Base-by-base conservation (phyloP, 768 basidiomycete genomes). In the Pisolithus sp. region DNA sequence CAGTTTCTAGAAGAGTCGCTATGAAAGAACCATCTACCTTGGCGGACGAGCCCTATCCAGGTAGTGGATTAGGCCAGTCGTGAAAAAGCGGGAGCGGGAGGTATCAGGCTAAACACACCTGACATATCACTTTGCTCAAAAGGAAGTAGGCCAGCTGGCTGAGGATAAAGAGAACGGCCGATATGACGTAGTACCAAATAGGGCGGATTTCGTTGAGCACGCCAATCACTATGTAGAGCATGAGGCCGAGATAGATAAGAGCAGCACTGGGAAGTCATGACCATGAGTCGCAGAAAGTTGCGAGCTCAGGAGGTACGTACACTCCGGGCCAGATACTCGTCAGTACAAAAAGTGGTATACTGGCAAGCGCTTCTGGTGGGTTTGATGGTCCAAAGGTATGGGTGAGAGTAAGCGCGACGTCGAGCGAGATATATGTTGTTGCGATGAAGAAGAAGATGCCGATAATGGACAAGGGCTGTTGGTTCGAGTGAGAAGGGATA, bases 11-110 rank as follows among this genome's bases (percentile, higher is more conserved):
- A 5, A 93, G 48, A 0, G 94, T 94, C 1, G 89, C 86, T 23
- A 96, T 65, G 66, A 96, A 95, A 3, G 86, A 83, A 5, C 89
- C 90, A 68, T 97, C 95, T 18, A 96, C 71, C 65, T 83, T 87
- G 28, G 69, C 66, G 51, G 78, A 73, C 17, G 90, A 75, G 21
- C 79, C 81, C 80, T 86, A 54, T 51, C 49, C n/a, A 59, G 30
- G 40, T 23, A 52, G 54, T 26, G 39, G n/a, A 38, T 36, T 17
- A 5, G 12, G 55, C 60, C 49, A 58, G 54, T 21, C 48, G 44
- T 49, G n/a, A 46, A 49, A 23, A 42, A 37, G 39, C 7, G 18
- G 51, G 45, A 1, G 4, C 38, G 51, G 28, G 2, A 42, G 18
- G 10, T 6, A 34, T 21, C 60, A 76, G 26, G 26, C 26, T 26